Evolutionary conservation across 1,139 yeast species (phyloP), one percentile per base, ranked within the genome.

Genomic region (Maudiozyma humilis): DNA sequence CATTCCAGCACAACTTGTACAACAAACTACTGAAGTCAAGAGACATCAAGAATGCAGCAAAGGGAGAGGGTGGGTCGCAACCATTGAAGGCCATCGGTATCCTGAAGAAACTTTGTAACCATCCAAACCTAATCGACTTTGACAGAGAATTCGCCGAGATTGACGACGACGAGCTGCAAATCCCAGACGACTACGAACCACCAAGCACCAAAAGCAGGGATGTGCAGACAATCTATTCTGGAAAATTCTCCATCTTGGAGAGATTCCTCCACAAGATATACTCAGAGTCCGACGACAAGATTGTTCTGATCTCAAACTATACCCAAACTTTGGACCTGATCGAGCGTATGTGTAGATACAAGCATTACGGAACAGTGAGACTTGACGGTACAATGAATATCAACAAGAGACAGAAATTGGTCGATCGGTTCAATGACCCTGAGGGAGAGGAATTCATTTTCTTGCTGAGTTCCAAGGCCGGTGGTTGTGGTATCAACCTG

Each of bases 401-500:
- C 47, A 86, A 85, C 64, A 93, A 93, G 62, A 77, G 99, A 51
- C 98, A 91, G 57, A 88, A 85, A 57, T 72, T 91, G 37, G 98
- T 91, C 25, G 97, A 91, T 63, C 70, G 74, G 55, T 91, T 91
- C 64, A 93, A 91, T 59, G 83, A 91, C 55, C 96, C 97, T 0
- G 83, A 84, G 30, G 85, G 91, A 1, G 76, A 81, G 5, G 97
- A 88, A 53, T 91, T 91, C 61, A 80, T 91, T 3, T 91, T 91
- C 55, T 69, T 91, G 50, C 69, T 91, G 44, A 87, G 96, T 56
- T 86, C 96, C 10, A 93, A 91, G 63, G 99, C 99, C 1, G 99
- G 99, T 53, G 99, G 99, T 0, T 91, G 98, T 70, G 99, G 99
- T 64, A 87, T 91, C 59, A 91, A 91, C 60, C 73, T 91, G 53